These are phyloP conservation scores for Talaromyces sp. DNA, from an alignment of 2,329 filamentous ascomycete species.

Conservation along the genomic window DNA sequence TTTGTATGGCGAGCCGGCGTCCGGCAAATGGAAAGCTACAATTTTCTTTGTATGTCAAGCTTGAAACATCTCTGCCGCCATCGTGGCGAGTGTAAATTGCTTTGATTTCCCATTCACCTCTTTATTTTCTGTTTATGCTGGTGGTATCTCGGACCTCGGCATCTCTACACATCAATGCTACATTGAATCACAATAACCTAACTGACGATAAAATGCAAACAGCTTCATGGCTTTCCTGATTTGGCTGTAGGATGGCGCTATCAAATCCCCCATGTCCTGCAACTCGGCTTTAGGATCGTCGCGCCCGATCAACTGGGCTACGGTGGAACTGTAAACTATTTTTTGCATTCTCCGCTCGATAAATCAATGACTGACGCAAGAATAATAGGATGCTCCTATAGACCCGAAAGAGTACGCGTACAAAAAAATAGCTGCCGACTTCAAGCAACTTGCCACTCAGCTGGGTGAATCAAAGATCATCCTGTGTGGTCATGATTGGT, in stretches of 20 bases:
- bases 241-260: constrained; percentile 80
- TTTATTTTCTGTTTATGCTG: not conserved
- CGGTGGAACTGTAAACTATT: constrained; percentile 58
- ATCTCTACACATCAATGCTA: not conserved
- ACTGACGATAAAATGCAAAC: not conserved
- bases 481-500: constrained; percentile 86
- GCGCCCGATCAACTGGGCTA: constrained; percentile 86
- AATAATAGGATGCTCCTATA: constrained; percentile 53
- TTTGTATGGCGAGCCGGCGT: constrained; percentile 45
- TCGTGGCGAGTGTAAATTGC: not conserved
- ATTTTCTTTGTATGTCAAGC: constrained; percentile 46
- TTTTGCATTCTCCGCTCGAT: not conserved
- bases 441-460: constrained; percentile 64
- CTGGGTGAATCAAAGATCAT: constrained; percentile 59
- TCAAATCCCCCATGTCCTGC: constrained; percentile 72
- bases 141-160: not conserved
- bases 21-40: constrained; percentile 43
- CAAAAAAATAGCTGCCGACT: constrained; percentile 68
- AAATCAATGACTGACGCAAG: constrained; percentile 21
- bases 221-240: constrained; percentile 79
- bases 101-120: not conserved
- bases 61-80: not conserved
- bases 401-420: constrained; percentile 60
- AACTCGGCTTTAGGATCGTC: constrained; percentile 71
- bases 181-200: not conserved